Percentiles rank a stretch among this genome's conserved stretches.
These are phyloP conservation scores for Serendipita sp. DNA, from an alignment of 768 basidiomycete genomes.

Conservation along the genomic window DNA sequence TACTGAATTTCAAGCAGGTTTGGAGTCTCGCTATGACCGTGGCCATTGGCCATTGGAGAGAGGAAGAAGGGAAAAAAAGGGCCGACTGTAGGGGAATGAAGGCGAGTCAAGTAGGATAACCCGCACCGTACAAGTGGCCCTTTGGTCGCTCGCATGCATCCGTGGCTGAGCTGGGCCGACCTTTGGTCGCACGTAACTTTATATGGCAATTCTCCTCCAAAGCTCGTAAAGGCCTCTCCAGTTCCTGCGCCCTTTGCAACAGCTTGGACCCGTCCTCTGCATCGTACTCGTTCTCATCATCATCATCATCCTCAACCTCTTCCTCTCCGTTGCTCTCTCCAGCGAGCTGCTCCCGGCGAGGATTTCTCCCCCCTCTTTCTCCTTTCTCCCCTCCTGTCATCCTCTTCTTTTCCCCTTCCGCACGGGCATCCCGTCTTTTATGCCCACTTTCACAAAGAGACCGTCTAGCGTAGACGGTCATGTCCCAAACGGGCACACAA, in stretches of 20 bases:
- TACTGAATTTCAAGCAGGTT: too few species aligned
- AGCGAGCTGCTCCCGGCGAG: too few species aligned
- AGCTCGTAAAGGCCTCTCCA: not conserved
- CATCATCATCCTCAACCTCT: not conserved
- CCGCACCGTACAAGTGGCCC: not conserved
- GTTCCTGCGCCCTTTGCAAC: not conserved
- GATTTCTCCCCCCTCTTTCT: too few species aligned
- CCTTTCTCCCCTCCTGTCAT: too few species aligned
- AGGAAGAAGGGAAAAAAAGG: too few species aligned
- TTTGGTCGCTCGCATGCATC: not conserved
- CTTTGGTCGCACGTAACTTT: constrained; percentile 8
- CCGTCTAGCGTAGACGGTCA: not conserved
- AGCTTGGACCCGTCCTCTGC: not conserved
- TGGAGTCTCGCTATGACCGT: too few species aligned
- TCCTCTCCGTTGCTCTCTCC: not conserved
- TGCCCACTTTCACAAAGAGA: not conserved
- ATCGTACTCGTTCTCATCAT: not conserved
- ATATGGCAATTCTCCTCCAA: constrained; percentile 10
- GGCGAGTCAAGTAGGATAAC: not conserved
- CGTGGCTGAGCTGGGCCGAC: too few species aligned
- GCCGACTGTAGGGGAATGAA: not conserved
- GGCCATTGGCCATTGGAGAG: too few species aligned
- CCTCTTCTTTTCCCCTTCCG: too few species aligned
- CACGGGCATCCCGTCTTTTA: not conserved
- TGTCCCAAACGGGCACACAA: not conserved